These are phyloP conservation scores for Colletotrichum melonis DNA, from an alignment of 2,329 filamentous ascomycete species.

Conservation along the genomic window DNA sequence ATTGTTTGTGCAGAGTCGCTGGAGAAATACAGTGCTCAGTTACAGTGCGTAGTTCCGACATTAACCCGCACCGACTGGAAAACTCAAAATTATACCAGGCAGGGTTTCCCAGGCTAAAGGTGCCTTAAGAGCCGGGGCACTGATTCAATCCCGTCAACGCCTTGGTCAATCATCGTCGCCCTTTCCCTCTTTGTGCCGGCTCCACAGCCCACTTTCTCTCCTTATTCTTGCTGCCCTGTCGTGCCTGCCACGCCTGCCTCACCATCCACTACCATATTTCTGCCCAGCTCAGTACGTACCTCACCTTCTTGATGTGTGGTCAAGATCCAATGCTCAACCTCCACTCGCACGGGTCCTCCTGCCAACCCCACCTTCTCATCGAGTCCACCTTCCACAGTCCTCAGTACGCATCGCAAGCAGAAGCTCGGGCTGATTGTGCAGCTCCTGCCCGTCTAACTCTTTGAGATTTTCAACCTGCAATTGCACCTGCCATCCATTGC, in stretches of 20 bases:
- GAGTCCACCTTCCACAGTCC: neutral
- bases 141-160: constrained; percentile 32
- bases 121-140: constrained; percentile 19
- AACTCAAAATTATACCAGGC: constrained; percentile 33
- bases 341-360: neutral
- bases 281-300: constrained; percentile 26
- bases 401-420: no score
- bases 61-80: constrained; percentile 19
- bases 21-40: constrained; percentile 13
- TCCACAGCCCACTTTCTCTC: constrained; percentile 34
- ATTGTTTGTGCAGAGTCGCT: neutral
- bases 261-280: constrained; percentile 9
- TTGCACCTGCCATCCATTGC: neutral
- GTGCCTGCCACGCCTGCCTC: constrained; percentile 5
- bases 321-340: neutral
- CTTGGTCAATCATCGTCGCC: constrained; percentile 8
- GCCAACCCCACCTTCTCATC: neutral
- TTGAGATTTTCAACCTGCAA: neutral
- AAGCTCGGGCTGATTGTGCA: neutral
- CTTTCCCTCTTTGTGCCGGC: neutral
- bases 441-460: neutral
- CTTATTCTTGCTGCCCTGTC: neutral
- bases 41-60: constrained; percentile 4
- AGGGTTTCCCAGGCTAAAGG: constrained; percentile 23
- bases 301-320: neutral